Percentiles rank a stretch among this genome's conserved stretches.
Evolutionary conservation across 805 yeast genomes (phyloP).

Genomic region (Wickerhamia fluorescens): DNA sequence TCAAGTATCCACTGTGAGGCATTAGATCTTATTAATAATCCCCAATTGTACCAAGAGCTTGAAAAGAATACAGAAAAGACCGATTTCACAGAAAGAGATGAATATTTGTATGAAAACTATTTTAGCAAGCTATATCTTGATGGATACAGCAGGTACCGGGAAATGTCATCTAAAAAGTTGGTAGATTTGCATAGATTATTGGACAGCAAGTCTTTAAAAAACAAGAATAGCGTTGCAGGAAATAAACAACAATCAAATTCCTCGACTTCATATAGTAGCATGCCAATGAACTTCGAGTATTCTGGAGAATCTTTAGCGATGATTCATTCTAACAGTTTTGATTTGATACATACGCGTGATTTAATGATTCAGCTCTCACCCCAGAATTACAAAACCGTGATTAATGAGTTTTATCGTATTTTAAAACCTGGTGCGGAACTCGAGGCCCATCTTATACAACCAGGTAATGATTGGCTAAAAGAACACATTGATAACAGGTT

Average conservation of each 20-base stretch:
- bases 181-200: slow-evolving; percentile 13
- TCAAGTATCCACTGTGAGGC: slow-evolving; percentile 23
- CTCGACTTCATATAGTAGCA: slow-evolving; percentile 12
- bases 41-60: slow-evolving; percentile 4
- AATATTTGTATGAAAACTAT: slow-evolving; percentile 12
- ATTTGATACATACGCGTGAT: slow-evolving; percentile 32
- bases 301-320: slow-evolving; percentile 10
- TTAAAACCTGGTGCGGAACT: slow-evolving; percentile 28
- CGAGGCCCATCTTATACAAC: slow-evolving; percentile 21
- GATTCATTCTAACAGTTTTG: slow-evolving; percentile 14
- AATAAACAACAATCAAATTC: too few relatives aligned
- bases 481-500: slow-evolving; percentile 3
- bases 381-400: slow-evolving; percentile 16
- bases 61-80: slow-evolving; percentile 7
- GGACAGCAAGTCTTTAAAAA: slow-evolving; percentile 14
- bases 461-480: slow-evolving; percentile 8
- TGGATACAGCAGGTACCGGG: slow-evolving; percentile 11
- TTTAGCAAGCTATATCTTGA: slow-evolving; percentile 15
- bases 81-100: slow-evolving; percentile 17
- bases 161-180: slow-evolving; percentile 11
- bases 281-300: slow-evolving; percentile 27
- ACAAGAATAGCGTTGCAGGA: slow-evolving; percentile 10
- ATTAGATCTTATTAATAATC: slow-evolving; percentile 10
- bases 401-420: slow-evolving; percentile 29
- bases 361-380: slow-evolving; percentile 24